Evolutionary conservation across 768 basidiomycete genomes (phyloP).

Genomic region (Tulasnella sp.): DNA sequence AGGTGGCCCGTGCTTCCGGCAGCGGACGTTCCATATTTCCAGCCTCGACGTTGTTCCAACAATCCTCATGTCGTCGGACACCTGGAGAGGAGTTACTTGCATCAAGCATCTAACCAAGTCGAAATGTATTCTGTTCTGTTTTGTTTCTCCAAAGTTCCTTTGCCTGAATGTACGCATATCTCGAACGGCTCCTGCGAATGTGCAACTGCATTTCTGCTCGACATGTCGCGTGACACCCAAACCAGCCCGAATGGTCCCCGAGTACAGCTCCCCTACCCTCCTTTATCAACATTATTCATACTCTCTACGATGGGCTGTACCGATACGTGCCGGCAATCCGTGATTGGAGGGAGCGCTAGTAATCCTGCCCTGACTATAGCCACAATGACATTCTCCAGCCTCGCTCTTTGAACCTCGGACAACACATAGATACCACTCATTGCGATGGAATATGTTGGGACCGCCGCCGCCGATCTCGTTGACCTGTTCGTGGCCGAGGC

Average conservation of each 20-base stretch:
- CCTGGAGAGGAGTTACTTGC: conserved; percentile 2
- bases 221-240: neutral
- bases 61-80: conserved; percentile 11
- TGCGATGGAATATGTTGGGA: too few species aligned
- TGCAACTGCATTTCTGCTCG: conserved; percentile 9
- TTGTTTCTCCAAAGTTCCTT: neutral
- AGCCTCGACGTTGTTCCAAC: neutral
- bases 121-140: neutral
- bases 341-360: too few species aligned
- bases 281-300: neutral
- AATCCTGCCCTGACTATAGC: too few species aligned
- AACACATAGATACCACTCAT: too few species aligned
- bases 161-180: conserved; percentile 11
- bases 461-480: neutral
- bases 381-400: too few species aligned
- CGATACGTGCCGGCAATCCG: too few species aligned
- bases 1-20: neutral
- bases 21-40: neutral
- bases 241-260: neutral
- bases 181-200: conserved; percentile 8
- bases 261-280: neutral
- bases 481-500: neutral
- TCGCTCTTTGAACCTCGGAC: too few species aligned
- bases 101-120: conserved; percentile 3
- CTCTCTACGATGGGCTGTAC: too few species aligned